Evolutionary conservation across 2,329 filamentous ascomycete species (phyloP), one percentile per base, ranked within the genome.

Genomic region (Metarhizium album): DNA sequence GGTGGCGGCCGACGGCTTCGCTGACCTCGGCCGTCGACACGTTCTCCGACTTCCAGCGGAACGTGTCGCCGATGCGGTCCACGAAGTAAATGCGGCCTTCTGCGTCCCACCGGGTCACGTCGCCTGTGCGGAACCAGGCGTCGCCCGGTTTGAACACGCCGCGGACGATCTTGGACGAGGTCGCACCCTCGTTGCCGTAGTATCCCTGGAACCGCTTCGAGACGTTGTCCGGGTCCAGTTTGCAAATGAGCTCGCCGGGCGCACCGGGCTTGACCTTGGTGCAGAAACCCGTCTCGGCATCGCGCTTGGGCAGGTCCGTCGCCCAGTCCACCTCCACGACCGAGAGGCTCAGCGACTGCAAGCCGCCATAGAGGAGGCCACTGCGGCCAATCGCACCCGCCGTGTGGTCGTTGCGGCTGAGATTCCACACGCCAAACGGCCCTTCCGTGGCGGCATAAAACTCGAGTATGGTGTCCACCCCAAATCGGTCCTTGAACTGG

Each of bases 391-490:
- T 83, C 8, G 88, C 87, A 3, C 89, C 89, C n/a, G 79, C 77
- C 1, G 78, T 71, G 60, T 84, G 87, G 53, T 84, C 78, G 61
- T 94, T 94, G 11, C 78, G 75, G 50, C 80, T 84, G 46, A 83
- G 65, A 63, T 95, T 94, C 75, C 84, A 90, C 0, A 78, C 77
- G 1, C 77, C 86, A 2, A 79, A 72, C 1, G 80, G 76, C 3
- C 83, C 86, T 65, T 91, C 87, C 0, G 87, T 90, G 1, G 86
- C 77, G 13, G 84, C 84, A 65, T 93, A 95, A 66, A 94, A 90
- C 61, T 94, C 88, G 53, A 79, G 83, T 52, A 91, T 80, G 1
- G 78, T 78, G 31, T 81, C 78, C 52, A 95, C 79, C 22, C 79
- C 83, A 60, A 93, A 95, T 18, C 90, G 83, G 24, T 86, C 76